phyloP scores from a whole-genome alignment of 2,329 filamentous ascomycete genomes.

The Ophiostoma perfectum region DNA sequence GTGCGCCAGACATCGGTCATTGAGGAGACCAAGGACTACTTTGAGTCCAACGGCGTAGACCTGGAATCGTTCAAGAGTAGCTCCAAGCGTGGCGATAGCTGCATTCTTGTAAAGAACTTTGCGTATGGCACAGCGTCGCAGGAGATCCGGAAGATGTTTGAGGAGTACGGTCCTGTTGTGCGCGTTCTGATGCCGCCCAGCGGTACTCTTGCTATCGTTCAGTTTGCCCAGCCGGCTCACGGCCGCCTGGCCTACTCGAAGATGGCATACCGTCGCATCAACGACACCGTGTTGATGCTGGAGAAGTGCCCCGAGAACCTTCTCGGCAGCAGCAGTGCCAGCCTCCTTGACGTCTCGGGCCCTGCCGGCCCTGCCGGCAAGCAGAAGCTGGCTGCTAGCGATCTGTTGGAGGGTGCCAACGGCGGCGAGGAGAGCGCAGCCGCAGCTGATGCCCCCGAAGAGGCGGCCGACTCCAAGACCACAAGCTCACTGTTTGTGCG shows the following conservation, averaged over 20 bases:
- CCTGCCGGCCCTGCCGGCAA: slow-evolving; percentile 12
- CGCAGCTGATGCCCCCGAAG: not conserved
- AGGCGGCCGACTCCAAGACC: slow-evolving; percentile 36
- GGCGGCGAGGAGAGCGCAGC: not conserved
- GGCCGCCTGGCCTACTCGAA: slow-evolving; percentile 78
- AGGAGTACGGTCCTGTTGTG: slow-evolving; percentile 75
- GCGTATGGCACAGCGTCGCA: slow-evolving; percentile 73
- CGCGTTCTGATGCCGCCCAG: slow-evolving; percentile 86
- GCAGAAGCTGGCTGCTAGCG: slow-evolving; percentile 24
- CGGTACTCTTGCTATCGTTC: slow-evolving; percentile 88
- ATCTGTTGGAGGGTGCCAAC: slow-evolving; percentile 20
- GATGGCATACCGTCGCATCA: slow-evolving; percentile 83
- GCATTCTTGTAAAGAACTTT: slow-evolving; percentile 93
- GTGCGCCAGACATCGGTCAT: slow-evolving; percentile 89
- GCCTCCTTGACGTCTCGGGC: not conserved
- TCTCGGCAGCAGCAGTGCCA: slow-evolving; percentile 44
- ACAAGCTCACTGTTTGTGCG: slow-evolving; percentile 85
- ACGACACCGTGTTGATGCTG: slow-evolving; percentile 84
- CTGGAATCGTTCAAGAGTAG: slow-evolving; percentile 83
- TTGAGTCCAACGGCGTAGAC: slow-evolving; percentile 80
- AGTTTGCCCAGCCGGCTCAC: slow-evolving; percentile 73
- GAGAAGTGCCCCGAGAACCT: slow-evolving; percentile 88
- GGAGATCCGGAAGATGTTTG: slow-evolving; percentile 74
- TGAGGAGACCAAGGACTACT: slow-evolving; percentile 92
- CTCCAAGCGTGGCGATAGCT: slow-evolving; percentile 70